Evolutionary conservation across 2,329 filamentous ascomycete species (phyloP).

Genomic region (Monosporascus sp.): DNA sequence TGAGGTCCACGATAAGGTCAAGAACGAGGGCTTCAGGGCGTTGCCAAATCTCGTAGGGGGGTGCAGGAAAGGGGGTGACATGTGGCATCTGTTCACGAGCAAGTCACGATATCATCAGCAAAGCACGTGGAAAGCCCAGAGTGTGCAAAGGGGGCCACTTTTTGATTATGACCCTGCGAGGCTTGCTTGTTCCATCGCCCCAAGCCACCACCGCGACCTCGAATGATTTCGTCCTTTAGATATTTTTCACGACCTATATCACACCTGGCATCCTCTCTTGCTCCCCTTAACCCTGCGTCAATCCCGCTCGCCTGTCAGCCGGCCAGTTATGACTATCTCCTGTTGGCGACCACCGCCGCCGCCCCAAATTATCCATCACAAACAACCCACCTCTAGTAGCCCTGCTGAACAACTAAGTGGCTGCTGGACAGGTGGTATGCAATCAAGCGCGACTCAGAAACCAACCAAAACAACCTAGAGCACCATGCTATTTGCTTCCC

Average conservation of each 20-base stretch:
- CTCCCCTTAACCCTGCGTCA: not conserved
- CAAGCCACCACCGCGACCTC: not conserved
- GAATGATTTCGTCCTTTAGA: not conserved
- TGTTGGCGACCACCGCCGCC: not conserved
- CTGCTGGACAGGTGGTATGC: not conserved
- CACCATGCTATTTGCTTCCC: conserved; percentile 1
- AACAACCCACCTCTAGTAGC: no score
- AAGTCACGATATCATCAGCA: not conserved
- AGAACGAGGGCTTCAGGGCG: no score
- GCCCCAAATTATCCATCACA: not conserved
- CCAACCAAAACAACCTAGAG: not conserved
- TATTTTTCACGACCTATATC: not conserved
- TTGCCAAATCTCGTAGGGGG: no score
- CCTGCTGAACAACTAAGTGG: not conserved
- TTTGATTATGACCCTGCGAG: not conserved
- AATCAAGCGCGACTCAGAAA: not conserved
- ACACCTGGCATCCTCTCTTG: not conserved
- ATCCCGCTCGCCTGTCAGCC: not conserved
- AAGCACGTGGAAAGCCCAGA: not conserved
- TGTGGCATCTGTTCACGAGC: not conserved
- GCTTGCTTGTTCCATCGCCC: not conserved
- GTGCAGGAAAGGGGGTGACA: no score
- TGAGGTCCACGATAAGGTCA: no score
- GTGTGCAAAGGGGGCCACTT: not conserved
- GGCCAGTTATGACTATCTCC: no score